Base-by-base conservation (phyloP, 768 basidiomycete genomes). In the Leccinum incarnatum region DNA sequence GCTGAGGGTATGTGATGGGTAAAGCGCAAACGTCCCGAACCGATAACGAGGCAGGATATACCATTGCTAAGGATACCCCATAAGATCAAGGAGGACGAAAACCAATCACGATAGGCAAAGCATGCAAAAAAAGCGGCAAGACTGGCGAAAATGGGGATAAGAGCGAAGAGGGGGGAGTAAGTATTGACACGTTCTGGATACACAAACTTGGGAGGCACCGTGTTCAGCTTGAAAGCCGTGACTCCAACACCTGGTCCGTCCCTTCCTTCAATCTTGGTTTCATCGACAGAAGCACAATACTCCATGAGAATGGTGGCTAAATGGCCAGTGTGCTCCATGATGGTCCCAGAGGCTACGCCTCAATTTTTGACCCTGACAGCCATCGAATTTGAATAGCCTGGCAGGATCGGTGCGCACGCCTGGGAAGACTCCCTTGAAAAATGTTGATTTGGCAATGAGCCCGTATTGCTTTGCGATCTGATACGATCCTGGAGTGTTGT, bases 401-500 rank as follows among this genome's bases (percentile, higher is more conserved):
- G 50, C 40, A n/a, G 66, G 63, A 27, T 65, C 62, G 2, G 54
- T 60, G 45, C 65, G 56, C 40, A 57, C 34, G 25, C 59, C 61
- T 8, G 59, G 61, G 25, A 62, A 62, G 8, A 34, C 3, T n/a
- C 55, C 56, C 25, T 47, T 53, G 55, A 54, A 65, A 36, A 73
- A 0, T 5, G 60, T 14, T 3, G 51, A 68, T 29, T 58, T 63
- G 34, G 67, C 62, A 15, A 74, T 49, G 7, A 34, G 55, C 12
- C 67, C 67, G 19, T 67, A 67, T 25, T 58, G 63, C 57, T 63
- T 73, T 21, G 67, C 72, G 19, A 71, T 62, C 9, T 59, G 62
- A 56, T 65, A 69, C n/a, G 68, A 63, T 37, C 73, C 73, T 6
- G 73, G 73, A 7, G 73, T 67, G 52, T 74, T 74, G 55, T 74